Base-by-base conservation (phyloP, 176 grass and related monocot species). In the Avena atlantica region DNA sequence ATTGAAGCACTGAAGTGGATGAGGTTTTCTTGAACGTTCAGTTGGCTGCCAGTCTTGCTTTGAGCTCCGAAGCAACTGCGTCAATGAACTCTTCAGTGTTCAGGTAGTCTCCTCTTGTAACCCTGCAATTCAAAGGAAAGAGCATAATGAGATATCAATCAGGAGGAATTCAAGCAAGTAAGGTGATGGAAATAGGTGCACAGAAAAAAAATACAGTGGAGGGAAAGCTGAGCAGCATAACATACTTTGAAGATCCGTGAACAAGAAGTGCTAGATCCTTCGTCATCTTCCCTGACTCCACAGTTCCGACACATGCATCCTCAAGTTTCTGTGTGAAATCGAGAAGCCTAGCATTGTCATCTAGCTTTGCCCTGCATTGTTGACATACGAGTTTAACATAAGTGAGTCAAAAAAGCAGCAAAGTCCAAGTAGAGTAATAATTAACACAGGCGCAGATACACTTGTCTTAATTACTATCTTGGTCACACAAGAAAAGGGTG, bases 221-320 rank as follows among this genome's bases (percentile, higher is more conserved):
- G 2, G 55, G 47, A 73, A 45, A 78, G 44, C 4, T 13, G 23
- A 64, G 20, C 27, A 81, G 82, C 25, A 52, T 76, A 31, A 48
- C 86, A 67, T 96, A 98, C 96, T 87, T 96, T 10, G 95, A 80
- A 58, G 93, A 89, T 47, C 95, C 95, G 56, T 98, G 95, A 89
- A 95, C 74, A 79, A 98, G 91, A 80, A 98, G 92, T 36, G 96
- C 96, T 47, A 98, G 96, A 88, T 98, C 96, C 69, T 98, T 98
- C 17, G 96, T 98, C 96, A 98, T 98, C 82, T 96, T 98, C 70
- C 92, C 93, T 91, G 92, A 93, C 85, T 98, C 96, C 48, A 98
- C 96, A 40, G 92, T 49, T 74, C 92, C 96, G 78, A 98, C 67
- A 34, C 92, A 98, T 3, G 96, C 96, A 9, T 87, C 90, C 84